phyloP scores from a whole-genome alignment of 345 rosid genomes.

The Citrus trifoliata region DNA sequence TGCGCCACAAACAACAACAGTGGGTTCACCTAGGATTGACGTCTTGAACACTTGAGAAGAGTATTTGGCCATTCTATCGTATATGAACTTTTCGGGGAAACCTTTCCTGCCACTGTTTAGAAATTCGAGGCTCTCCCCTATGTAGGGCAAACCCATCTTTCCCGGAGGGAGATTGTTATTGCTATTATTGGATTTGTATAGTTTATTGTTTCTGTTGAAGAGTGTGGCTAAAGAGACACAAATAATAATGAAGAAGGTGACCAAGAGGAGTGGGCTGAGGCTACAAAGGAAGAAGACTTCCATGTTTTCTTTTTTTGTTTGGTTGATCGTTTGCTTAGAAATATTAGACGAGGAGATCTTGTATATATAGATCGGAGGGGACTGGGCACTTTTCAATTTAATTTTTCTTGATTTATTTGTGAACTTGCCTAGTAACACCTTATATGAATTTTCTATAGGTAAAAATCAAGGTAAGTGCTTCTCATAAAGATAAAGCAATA shows the following conservation, averaged over 20 bases:
- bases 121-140: conserved; percentile 45
- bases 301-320: background rate
- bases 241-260: no score
- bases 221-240: no score
- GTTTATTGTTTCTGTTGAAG: no score
- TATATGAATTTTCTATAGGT: no score
- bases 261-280: background rate
- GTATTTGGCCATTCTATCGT: conserved; percentile 31
- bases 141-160: conserved; percentile 26
- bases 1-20: conserved; percentile 33
- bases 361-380: no score
- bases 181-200: background rate
- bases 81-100: conserved; percentile 43
- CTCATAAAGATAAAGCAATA: no score
- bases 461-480: no score
- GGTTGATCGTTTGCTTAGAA: no score
- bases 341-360: no score
- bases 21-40: conserved; percentile 27
- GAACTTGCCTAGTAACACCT: no score
- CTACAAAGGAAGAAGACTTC: conserved; percentile 1
- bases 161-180: conserved; percentile 44
- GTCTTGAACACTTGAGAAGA: conserved; percentile 40
- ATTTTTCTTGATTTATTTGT: no score
- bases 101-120: conserved; percentile 38
- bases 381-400: no score